Evolutionary conservation across 2,329 filamentous ascomycete species (phyloP).

Genomic region (Rhexocercosporidium sp.): DNA sequence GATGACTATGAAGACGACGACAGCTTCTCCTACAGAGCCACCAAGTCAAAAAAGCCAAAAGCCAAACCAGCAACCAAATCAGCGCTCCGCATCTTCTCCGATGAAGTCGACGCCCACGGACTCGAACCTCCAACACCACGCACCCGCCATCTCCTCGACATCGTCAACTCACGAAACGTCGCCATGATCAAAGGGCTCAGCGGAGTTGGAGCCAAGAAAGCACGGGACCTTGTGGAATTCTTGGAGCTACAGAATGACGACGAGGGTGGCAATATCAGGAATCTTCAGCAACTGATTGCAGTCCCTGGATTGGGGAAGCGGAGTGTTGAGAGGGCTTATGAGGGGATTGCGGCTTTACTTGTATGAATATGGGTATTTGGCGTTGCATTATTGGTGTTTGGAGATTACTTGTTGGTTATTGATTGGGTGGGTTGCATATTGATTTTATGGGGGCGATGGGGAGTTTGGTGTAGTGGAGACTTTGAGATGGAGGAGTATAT

Average conservation of each 20-base stretch:
- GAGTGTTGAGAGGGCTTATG: constrained; percentile 59
- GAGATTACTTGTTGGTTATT: constrained; percentile 6
- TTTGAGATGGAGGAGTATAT: background rate
- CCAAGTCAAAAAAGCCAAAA: constrained; percentile 40
- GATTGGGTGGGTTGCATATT: background rate
- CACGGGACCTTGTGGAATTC: constrained; percentile 62
- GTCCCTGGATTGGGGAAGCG: constrained; percentile 63
- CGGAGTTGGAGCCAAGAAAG: constrained; percentile 76
- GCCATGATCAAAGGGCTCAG: constrained; percentile 68
- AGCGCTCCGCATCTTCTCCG: constrained; percentile 34
- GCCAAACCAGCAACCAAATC: constrained; percentile 42
- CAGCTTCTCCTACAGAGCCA: constrained; percentile 39
- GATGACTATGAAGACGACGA: constrained; percentile 47
- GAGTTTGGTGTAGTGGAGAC: constrained; percentile 6
- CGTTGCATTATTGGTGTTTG: constrained; percentile 30
- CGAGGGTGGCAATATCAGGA: constrained; percentile 51
- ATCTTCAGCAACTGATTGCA: constrained; percentile 55
- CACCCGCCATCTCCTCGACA: constrained; percentile 66
- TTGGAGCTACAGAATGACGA: constrained; percentile 52
- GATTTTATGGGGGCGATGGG: constrained; percentile 3
- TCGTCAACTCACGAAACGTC: constrained; percentile 76
- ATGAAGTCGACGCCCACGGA: constrained; percentile 50
- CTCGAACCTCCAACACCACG: constrained; percentile 46
- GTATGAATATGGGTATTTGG: constrained; percentile 27
- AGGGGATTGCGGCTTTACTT: constrained; percentile 39